Base-by-base conservation (phyloP, 495 filamentous ascomycete species). In the Tetracladium marchalianum region DNA sequence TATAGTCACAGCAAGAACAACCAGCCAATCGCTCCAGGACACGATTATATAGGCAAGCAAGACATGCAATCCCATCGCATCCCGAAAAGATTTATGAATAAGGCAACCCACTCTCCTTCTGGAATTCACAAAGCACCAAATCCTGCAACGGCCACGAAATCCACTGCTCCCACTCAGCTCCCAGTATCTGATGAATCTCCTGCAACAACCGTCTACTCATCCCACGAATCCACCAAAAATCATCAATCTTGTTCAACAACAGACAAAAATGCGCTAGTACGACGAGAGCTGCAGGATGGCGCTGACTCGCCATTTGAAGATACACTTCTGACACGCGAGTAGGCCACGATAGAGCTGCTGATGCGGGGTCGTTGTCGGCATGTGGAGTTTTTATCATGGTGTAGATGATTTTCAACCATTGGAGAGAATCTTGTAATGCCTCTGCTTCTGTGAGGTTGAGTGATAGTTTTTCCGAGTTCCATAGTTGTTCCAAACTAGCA, bases 241-340 rank as follows among this genome's bases (percentile, higher is more conserved):
- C 49, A n/a, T 73, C 58, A 24, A 75, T 41, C 41, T 66, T 63
- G 46, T 75, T 66, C 36, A 77, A 50, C 11, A 73, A 58, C 12
- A 75, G 66, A 5, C 67, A 65, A 52, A 69, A 77, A 50, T 75
- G 69, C 1, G 72, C 71, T 2, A 77, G 61, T 10, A 76, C 59
- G 9, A 73, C 62, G 32, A 77, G 45, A 4, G 73, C 71, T 48
- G 72, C 69, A 0, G 70, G 66, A 35, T 59, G 47, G 8, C 61
- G 61, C 17, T 61, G 49, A 8, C 55, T 53, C n/a, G 73, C 53
- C 42, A 75, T 56, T 5, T 66, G 57, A 3, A 71, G 44, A 46
- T 62, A 77, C 19, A 56, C 56, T 9, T 62, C 51, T 0, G 71
- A 67, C 5, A 73, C 57, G 1, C 57, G 54, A 17, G 66, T 65